Conservation (phyloP, 202 grass and related monocot genomes). For the Setaria italica region DNA sequence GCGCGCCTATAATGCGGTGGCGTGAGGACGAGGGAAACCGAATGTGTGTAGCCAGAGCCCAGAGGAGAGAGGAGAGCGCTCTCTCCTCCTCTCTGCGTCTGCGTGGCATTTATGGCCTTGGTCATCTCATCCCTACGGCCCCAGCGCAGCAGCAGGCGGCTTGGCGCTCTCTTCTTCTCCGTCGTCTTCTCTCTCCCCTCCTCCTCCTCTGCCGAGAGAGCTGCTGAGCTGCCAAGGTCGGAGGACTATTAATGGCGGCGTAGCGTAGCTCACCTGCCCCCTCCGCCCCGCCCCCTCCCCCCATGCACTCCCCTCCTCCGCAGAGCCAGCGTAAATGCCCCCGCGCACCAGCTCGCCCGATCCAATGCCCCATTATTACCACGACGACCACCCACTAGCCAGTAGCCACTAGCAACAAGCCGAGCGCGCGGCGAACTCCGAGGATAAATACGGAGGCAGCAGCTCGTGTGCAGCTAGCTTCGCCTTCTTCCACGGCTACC, state of each 20-base stretch:
- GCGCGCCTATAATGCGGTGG: not conserved
- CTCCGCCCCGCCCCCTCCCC: not conserved
- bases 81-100: not conserved
- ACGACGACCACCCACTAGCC: slow-evolving; percentile 18
- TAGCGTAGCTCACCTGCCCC: slow-evolving; percentile 46
- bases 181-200: not conserved
- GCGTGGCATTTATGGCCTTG: slow-evolving; percentile 54
- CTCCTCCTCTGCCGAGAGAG: not conserved
- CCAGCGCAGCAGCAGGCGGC: not conserved
- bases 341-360: slow-evolving; percentile 28
- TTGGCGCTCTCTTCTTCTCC: not conserved
- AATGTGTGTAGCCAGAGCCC: slow-evolving; percentile 21
- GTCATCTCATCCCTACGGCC: slow-evolving; percentile 51
- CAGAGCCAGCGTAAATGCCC: slow-evolving; percentile 39
- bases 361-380: slow-evolving; percentile 52
- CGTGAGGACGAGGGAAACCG: slow-evolving; percentile 38
- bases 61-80: not conserved
- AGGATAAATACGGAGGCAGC: slow-evolving; percentile 26
- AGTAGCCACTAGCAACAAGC: not conserved
- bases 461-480: not conserved
- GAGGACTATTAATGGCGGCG: slow-evolving; percentile 62
- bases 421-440: not conserved
- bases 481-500: too few species aligned
- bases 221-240: slow-evolving; percentile 6
- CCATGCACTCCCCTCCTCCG: not conserved